Percentiles rank a stretch among this genome's conserved stretches.
phyloP scores from a whole-genome alignment of 306 rosid genomes.

The Cucurbita moschata region DNA sequence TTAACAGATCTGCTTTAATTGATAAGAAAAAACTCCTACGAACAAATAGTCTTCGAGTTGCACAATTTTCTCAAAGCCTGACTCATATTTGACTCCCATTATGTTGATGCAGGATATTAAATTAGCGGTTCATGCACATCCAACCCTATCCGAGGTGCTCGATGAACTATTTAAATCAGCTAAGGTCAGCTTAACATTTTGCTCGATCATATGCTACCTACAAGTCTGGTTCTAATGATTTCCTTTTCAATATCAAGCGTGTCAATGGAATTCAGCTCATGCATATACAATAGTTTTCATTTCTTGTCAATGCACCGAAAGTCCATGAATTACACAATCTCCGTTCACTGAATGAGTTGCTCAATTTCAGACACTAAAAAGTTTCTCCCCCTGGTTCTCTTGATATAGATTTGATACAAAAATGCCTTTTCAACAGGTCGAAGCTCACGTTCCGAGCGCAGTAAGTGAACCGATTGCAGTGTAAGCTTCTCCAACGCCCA shows the following conservation, averaged over 20 bases:
- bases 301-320: not conserved
- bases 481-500: slow-evolving; percentile 37
- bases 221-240: not conserved
- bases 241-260: too few species aligned
- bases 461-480: slow-evolving; percentile 77
- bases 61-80: not conserved
- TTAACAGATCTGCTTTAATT: not conserved
- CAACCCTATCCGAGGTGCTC: slow-evolving; percentile 91
- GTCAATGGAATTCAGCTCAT: not conserved
- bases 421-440: slow-evolving; percentile 36
- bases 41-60: not conserved
- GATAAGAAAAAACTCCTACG: not conserved
- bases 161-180: slow-evolving; percentile 92
- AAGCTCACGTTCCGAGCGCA: slow-evolving; percentile 40
- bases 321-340: not conserved
- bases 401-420: not conserved
- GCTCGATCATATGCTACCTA: not conserved
- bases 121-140: slow-evolving; percentile 87
- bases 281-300: not conserved
- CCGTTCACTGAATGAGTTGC: not conserved
- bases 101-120: slow-evolving; percentile 54
- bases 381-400: not conserved
- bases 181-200: slow-evolving; percentile 45
- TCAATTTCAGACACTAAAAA: not conserved
- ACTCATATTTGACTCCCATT: not conserved